Percentiles rank a stretch among this genome's conserved stretches.
Conservation (phyloP, 805 yeast species). For the Zygoascus flipseniorum region DNA sequence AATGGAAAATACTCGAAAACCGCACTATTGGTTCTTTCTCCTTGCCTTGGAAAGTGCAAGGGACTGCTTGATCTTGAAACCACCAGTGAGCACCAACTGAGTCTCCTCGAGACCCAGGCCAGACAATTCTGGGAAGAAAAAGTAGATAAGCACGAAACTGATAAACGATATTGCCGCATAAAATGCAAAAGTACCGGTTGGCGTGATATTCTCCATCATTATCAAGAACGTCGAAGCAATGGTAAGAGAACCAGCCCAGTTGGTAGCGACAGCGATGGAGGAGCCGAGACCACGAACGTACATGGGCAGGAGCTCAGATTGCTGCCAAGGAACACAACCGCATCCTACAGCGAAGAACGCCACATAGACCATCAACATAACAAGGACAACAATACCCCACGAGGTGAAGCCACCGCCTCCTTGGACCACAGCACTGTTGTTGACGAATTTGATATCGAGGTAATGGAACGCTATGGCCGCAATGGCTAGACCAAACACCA, state of each 20-base stretch:
- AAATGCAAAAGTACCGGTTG: constrained; percentile 73
- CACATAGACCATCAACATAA: constrained; percentile 77
- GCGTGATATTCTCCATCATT: constrained; percentile 86
- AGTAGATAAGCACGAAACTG: constrained; percentile 7
- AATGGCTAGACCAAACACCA: constrained; percentile 64
- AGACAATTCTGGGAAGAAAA: constrained; percentile 12
- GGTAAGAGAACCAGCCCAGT: constrained; percentile 91
- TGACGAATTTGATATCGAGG: constrained; percentile 34
- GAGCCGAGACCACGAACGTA: constrained; percentile 87
- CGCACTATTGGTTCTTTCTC: not conserved
- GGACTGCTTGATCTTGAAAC: constrained; percentile 12
- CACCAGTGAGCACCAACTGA: constrained; percentile 9
- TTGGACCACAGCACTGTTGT: constrained; percentile 4
- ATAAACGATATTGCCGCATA: constrained; percentile 13
- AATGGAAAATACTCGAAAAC: not conserved
- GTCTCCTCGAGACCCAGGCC: constrained; percentile 12
- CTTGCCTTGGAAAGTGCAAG: constrained; percentile 10
- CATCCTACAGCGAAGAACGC: constrained; percentile 89
- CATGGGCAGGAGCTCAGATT: constrained; percentile 89
- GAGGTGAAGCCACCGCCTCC: constrained; percentile 36
- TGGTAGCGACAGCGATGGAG: constrained; percentile 84
- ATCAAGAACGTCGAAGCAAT: constrained; percentile 89
- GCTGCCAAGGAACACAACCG: constrained; percentile 98
- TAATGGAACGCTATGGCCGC: constrained; percentile 89
- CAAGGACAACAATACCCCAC: constrained; percentile 82